Percentiles rank a stretch among this genome's conserved stretches.
These are phyloP conservation scores for Spiromastix sp. DNA, from an alignment of 2,329 filamentous ascomycete species.

Conservation along the genomic window DNA sequence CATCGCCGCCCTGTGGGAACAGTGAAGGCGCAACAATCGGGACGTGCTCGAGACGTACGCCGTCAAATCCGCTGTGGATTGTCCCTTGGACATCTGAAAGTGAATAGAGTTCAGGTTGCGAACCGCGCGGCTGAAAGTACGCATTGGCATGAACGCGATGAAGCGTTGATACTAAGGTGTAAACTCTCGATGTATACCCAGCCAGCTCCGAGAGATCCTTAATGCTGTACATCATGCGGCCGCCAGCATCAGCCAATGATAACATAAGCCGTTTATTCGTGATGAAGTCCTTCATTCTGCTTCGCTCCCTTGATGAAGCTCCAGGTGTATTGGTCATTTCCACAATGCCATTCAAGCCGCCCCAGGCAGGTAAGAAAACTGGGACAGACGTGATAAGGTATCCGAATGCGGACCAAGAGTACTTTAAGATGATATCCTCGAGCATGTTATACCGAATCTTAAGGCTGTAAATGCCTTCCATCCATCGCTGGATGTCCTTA, in stretches of 20 bases:
- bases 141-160: conserved; percentile 87
- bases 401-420: conserved; percentile 96
- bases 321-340: conserved; percentile 45
- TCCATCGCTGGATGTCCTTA: conserved; percentile 85
- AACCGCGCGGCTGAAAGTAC: conserved; percentile 60
- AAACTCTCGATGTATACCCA: conserved; percentile 91
- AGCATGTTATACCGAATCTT: conserved; percentile 99
- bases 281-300: conserved; percentile 96
- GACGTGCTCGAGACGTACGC: conserved; percentile 84
- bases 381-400: conserved; percentile 89
- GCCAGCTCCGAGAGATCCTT: conserved; percentile 95
- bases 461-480: conserved; percentile 96
- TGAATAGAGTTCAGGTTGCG: conserved; percentile 71
- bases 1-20: conserved; percentile 83
- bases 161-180: conserved; percentile 87
- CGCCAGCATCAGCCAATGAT: conserved; percentile 88
- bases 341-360: conserved; percentile 63
- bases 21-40: conserved; percentile 82
- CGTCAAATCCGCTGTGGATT: conserved; percentile 88
- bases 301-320: conserved; percentile 55
- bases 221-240: conserved; percentile 99
- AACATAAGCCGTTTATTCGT: conserved; percentile 98
- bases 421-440: conserved; percentile 95
- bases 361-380: conserved; percentile 90
- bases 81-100: conserved; percentile 88